Evolutionary conservation across 2,329 filamentous ascomycete genomes (phyloP), one percentile per base, ranked within the genome.

Genomic region (Xylaria sp.): DNA sequence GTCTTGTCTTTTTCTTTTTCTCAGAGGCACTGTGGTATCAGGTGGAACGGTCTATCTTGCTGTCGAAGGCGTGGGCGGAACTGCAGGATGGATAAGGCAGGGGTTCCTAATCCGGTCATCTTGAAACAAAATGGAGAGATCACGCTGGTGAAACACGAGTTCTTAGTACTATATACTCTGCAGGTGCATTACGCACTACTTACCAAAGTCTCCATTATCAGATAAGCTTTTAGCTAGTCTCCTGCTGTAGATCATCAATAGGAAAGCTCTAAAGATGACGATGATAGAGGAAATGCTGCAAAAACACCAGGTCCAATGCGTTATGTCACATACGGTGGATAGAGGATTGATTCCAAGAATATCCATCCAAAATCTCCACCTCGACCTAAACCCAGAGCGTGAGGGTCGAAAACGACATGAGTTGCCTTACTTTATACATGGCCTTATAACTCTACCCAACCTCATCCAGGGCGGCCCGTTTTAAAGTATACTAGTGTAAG

Each of bases 61-160:
- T 49, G 46, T 8, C 23, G n/a, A 31, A 18, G 49, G 20, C 13
- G 28, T 28, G 46, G 36, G 48, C 48, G 49, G 61, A 33, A 25
- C 13, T 10, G 48, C 46, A 20, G 49, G 48, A 48, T 33, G 39
- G 39, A 18, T 43, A 31, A 48, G 28, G 41, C 36, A 62, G 56
- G 67, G 68, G 68, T 56, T 62, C 41, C 56, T 23, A 67, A 62
- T 70, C 43, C 20, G 56, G 55, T 33, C 57, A 41, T 46, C 39
- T 70, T 64, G 64, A 62, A 67, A 67, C 60, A 61, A 64, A 64
- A 52, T 56, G 39, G 49, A 12, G 41, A 62, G 59, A 67, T n/a
- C 20, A 31, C 58, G 54, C 25, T 62, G 52, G 58, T 63, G 65
- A 64, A 67, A 67, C 51, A 23, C 46, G 20, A 46, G 20, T 5